Base-by-base conservation (phyloP, 2,329 filamentous ascomycete species). In the Bipolaris victoriae region DNA sequence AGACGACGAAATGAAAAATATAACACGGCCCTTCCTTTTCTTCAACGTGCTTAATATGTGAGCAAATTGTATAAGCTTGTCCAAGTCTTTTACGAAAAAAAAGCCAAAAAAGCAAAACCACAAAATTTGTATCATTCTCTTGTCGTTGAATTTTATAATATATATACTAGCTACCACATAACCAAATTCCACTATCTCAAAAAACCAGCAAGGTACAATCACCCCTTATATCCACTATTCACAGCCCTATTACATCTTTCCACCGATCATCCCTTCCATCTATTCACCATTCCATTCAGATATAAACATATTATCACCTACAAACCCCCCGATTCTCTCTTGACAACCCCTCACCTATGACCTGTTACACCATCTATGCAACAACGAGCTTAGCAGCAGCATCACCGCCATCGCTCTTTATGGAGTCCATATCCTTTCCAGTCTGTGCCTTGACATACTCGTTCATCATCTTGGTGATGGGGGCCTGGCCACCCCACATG, bases 391-490 rank as follows among this genome's bases (percentile, higher is more conserved):
- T 57, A n/a, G 39, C 22, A 18, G 24, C 39, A 26, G 22, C 33
- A n/a, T 41, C 49, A 33, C 36, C 20, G 15, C 40, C 33, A 20
- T 20, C 41, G n/a, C 36, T 44, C 24, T 18, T 48, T 5, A 53
- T 33, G 11, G 52, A 40, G 1, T 51, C 52, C 3, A 65, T 39
- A 3, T 51, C 65, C 44, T 57, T 57, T 3, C 67, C 67, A 6
- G 65, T 69, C 61, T 71, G 65, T 5, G 48, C 61, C 62, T 72
- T 67, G 40, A 72, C 68, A 39, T 68, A 74, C 6, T 75, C 67
- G 52, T 54, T 70, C 72, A 75, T 74, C 71, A 75, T 75, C 65
- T 72, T 48, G 7, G 62, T 68, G 44, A 75, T 70, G 3, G 71
- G 66, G 7, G 65, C 66, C 52, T 73, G 66, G 16, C 69, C 69